These are phyloP conservation scores for Pleoardoris graminearum DNA, from an alignment of 2,329 filamentous ascomycete genomes.

Conservation along the genomic window DNA sequence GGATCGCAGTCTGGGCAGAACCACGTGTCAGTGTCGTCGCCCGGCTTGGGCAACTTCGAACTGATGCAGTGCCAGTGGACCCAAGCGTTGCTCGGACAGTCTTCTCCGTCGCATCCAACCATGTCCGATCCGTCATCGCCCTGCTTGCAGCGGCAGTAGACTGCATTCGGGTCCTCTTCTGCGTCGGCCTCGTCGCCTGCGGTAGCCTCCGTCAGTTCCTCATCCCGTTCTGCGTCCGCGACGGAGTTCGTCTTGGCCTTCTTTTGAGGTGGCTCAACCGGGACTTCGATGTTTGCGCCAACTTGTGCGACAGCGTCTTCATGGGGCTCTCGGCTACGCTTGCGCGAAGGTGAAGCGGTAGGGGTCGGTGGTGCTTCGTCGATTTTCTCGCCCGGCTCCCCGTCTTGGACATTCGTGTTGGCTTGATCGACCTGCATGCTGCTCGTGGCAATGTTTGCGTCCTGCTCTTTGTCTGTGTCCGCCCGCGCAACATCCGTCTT, in stretches of 20 bases:
- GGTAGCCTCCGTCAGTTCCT: neutral
- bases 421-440: no score
- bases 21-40: neutral
- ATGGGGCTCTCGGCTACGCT: neutral
- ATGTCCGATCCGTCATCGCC: neutral
- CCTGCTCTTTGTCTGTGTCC: no score
- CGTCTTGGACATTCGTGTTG: neutral
- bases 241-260: neutral
- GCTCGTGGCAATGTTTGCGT: no score
- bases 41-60: neutral
- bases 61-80: neutral
- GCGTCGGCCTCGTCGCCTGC: neutral
- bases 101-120: neutral
- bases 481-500: no score
- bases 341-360: neutral
- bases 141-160: conserved; percentile 6
- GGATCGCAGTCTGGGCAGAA: conserved; percentile 3
- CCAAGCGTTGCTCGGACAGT: neutral
- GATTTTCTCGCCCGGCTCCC: neutral
- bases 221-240: neutral
- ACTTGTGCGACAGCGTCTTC: neutral
- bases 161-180: neutral
- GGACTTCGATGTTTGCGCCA: no score
- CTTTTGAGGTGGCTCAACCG: neutral
- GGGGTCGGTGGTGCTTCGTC: neutral